Evolutionary conservation across 768 basidiomycete genomes (phyloP).

Genomic region (Lanmaoa pseudosensibilis): DNA sequence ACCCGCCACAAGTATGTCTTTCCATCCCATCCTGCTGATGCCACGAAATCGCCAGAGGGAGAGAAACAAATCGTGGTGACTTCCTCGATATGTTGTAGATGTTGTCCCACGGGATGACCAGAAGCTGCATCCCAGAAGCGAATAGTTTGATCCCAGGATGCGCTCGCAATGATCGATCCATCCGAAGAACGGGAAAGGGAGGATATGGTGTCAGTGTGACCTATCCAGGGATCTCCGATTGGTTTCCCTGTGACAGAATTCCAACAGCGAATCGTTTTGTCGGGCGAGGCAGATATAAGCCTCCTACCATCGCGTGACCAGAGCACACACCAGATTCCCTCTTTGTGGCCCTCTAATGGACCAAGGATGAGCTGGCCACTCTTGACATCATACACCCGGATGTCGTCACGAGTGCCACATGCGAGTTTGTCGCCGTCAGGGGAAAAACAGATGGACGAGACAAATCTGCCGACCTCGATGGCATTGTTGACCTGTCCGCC

Average conservation of each 20-base stretch:
- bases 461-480: too few species aligned
- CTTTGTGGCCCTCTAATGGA: not conserved
- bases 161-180: slow-evolving; percentile 10
- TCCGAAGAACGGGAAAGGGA: slow-evolving; percentile 3
- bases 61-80: not conserved
- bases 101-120: not conserved
- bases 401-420: too few species aligned
- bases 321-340: not conserved
- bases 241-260: not conserved
- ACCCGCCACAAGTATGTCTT: not conserved
- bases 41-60: slow-evolving; percentile 1
- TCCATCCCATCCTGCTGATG: not conserved
- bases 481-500: too few species aligned
- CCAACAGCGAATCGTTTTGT: slow-evolving; percentile 14
- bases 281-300: not conserved
- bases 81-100: not conserved
- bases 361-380: not conserved
- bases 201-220: not conserved
- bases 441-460: too few species aligned
- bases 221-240: not conserved
- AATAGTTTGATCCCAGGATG: not conserved
- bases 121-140: slow-evolving; percentile 9
- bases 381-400: too few species aligned
- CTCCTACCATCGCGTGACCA: slow-evolving; percentile 10
- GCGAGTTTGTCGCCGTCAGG: too few species aligned